phyloP scores from a whole-genome alignment of 2,329 filamentous ascomycete species.

The Trichoderma atroviride region DNA sequence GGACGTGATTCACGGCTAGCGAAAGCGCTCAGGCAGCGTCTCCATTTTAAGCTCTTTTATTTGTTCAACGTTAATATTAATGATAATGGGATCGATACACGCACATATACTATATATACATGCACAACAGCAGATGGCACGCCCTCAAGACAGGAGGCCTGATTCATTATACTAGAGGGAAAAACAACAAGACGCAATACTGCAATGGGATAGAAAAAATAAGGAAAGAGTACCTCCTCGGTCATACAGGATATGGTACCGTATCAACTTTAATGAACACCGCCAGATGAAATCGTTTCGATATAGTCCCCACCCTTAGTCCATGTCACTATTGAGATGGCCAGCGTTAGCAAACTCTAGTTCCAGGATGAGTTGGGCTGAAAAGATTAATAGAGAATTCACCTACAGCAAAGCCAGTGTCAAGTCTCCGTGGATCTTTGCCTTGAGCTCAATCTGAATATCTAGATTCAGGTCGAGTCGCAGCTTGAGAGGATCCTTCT shows the following conservation, averaged over 20 bases:
- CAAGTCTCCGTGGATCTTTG: slow-evolving; percentile 76
- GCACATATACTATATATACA: slow-evolving; percentile 13
- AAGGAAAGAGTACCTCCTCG: neutral
- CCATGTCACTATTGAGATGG: slow-evolving; percentile 21
- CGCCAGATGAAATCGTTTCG: neutral
- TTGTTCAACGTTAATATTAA: slow-evolving; percentile 20
- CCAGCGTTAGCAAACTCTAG: neutral
- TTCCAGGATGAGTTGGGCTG: neutral
- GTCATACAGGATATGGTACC: neutral
- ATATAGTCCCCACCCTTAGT: slow-evolving; percentile 19
- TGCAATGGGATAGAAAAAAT: neutral
- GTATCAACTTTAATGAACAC: neutral
- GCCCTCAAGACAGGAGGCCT: neutral
- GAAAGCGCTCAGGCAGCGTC: slow-evolving; percentile 9
- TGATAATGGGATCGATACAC: slow-evolving; percentile 20
- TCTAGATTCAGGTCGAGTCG: slow-evolving; percentile 73
- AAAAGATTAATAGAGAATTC: neutral
- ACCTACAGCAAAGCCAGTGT: slow-evolving; percentile 70
- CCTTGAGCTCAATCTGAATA: slow-evolving; percentile 78
- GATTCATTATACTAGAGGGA: slow-evolving; percentile 4
- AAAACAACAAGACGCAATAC: neutral
- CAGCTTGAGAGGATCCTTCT: slow-evolving; percentile 67
- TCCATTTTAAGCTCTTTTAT: neutral
- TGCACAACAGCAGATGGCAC: slow-evolving; percentile 2
- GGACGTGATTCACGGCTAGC: slow-evolving; percentile 26